A percentile compares a stretch with the other conserved stretches of the same genome.
Conservation (phyloP, 1,139 yeast genomes). For the Saccharomycopsis crataegensis region DNA sequence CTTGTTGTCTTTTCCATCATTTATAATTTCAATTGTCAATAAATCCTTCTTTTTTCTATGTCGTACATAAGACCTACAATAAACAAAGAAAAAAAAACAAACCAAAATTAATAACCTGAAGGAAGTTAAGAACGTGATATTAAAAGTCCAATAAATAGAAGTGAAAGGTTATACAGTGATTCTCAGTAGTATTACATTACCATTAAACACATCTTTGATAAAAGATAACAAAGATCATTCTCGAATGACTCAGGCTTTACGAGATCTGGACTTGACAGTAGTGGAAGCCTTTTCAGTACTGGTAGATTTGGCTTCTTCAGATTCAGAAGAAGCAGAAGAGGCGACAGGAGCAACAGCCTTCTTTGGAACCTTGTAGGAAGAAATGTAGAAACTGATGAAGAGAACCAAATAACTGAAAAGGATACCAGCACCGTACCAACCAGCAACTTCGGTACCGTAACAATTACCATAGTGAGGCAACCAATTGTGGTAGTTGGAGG, state of each 20-base stretch:
- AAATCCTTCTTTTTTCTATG: background rate
- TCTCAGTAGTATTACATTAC: background rate
- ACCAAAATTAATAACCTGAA: background rate
- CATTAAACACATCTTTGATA: background rate
- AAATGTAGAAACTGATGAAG: slow-evolving; percentile 89
- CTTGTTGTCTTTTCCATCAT: too few species aligned
- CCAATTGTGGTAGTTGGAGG: slow-evolving; percentile 46
- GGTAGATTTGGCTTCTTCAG: slow-evolving; percentile 28
- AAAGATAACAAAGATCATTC: background rate
- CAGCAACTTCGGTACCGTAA: slow-evolving; percentile 90
- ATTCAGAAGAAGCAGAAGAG: slow-evolving; percentile 26
- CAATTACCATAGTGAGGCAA: slow-evolving; percentile 83
- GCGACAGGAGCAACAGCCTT: slow-evolving; percentile 38
- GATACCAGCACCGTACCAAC: slow-evolving; percentile 81
- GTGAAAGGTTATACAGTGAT: background rate
- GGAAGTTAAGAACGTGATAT: too few species aligned
- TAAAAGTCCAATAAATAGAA: background rate
- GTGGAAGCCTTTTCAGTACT: slow-evolving; percentile 4
- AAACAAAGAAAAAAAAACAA: too few species aligned
- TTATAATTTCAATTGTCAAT: background rate
- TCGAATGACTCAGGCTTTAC: slow-evolving; percentile 16
- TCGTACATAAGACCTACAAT: background rate
- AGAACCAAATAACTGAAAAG: slow-evolving; percentile 83
- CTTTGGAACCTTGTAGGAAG: slow-evolving; percentile 57
- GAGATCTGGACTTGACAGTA: slow-evolving; percentile 18